These are phyloP conservation scores for Phalaenopsis aphrodite DNA, from an alignment of 106 monocot genomes.

Conservation along the genomic window DNA sequence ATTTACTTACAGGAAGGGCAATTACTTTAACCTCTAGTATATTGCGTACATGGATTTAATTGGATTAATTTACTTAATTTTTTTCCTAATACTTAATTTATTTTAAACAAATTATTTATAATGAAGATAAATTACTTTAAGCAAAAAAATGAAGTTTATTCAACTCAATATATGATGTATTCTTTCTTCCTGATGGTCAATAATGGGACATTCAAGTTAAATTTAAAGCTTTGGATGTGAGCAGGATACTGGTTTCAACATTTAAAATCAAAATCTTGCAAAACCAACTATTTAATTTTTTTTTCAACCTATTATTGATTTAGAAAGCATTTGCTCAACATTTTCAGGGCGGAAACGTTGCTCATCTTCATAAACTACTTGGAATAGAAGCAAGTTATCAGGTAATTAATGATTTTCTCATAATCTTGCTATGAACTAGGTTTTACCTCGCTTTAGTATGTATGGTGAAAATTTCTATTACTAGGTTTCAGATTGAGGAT, in stretches of 20 bases:
- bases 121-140: too few species aligned
- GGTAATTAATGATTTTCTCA: conserved; percentile 25
- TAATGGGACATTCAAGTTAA: background rate
- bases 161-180: too few species aligned
- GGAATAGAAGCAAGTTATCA: conserved; percentile 88
- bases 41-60: background rate
- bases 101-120: too few species aligned
- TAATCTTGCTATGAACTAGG: background rate
- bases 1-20: background rate
- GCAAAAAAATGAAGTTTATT: too few species aligned
- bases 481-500: background rate
- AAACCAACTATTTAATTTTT: background rate
- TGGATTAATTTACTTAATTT: background rate
- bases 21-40: background rate
- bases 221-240: background rate
- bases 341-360: conserved; percentile 86
- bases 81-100: too few species aligned
- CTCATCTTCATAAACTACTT: conserved; percentile 83
- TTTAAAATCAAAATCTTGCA: background rate
- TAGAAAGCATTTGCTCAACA: background rate
- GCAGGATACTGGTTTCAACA: background rate
- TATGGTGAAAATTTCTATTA: background rate
- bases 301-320: background rate
- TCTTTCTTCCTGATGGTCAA: too few species aligned
- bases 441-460: background rate